Base-by-base conservation (phyloP, 2,329 filamentous ascomycete species). In the Colletotrichum agaves region DNA sequence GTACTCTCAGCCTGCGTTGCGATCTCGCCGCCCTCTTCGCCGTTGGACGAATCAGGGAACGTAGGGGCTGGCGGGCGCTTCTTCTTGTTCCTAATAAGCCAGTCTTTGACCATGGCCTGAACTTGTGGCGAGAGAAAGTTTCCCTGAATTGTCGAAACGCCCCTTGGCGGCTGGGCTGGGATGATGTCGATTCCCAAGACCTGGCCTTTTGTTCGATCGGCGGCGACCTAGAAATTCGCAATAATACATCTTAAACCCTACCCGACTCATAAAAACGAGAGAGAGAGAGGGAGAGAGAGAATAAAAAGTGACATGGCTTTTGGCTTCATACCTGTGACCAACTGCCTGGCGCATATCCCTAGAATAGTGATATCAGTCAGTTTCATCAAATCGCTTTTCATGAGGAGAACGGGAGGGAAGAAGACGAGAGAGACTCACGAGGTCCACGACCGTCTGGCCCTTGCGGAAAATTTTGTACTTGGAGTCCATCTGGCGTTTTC, bases 111-210 rank as follows among this genome's bases (percentile, higher is more conserved):
- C 77, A 95, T 87, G 21, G 83, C 85, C 77, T 92, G 92, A n/a
- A 98, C 90, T 2, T 81, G 79, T 0, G 88, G 85, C 5, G 90
- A 91, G 44, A 98, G 83, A 72, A 99, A 98, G 77, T 99, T 93
- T 53, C 97, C 96, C 79, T 99, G 96, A 64, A 99, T 94, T 2
- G 93, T 93, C 31, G 93, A 94, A n/a, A 97, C 94, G 21, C 96
- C 96, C 74, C 87, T 89, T 0, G 96, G 96, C 5, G 97, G 95
- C 76, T 95, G 91, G 0, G 94, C 93, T 4, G 96, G 96, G 71
- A 99, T 93, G 58, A 99, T 87, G 77, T 99, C 96, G 74, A 99
- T 95, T 11, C 96, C 97, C 31, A 99, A 83, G 12, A 99, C 90
- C 47, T 91, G 88, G 8, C 94, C 94, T 69, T 87, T 85, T 4